Base-by-base conservation (phyloP, 805 yeast genomes). In the Cyberlindnera bimundalis region DNA sequence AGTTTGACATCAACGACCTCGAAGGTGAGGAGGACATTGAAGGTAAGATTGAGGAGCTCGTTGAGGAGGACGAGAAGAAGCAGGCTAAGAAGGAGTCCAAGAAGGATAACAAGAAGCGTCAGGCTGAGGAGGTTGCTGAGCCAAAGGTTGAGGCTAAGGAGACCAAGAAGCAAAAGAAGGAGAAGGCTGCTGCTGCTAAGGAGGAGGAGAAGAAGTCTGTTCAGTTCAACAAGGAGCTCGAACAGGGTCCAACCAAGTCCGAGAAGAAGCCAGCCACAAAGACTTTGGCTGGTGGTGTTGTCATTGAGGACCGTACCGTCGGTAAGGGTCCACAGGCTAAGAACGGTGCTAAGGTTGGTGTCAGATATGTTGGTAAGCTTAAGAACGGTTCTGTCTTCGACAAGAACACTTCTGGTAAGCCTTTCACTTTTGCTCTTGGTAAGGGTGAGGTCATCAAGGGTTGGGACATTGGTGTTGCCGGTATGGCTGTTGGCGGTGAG, bases 401-500 rank as follows among this genome's bases (percentile, higher is more conserved):
- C 77, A 90, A 91, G 68, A 93, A 93, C 81, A 88, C 96, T 55
- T 76, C 82, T 52, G 99, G 99, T 59, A 91, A 88, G 74, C 99
- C 99, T 60, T 93, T 93, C 67, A 68, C 70, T 51, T 93, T 93
- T 70, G 79, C 78, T 49, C 77, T 93, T 56, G 99, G 99, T 59
- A 85, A 84, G 66, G 99, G 98, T 62, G 99, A 93, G 71, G 97
- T 95, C 55, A 93, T 93, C 74, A 87, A 87, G 68, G 99, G 98
- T 52, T 93, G 96, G 87, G 99, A 93, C 64, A 77, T 91, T 60
- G 99, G 99, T 76, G 93, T 93, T 58, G 89, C 91, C 45, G 98
- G 98, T 64, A 90, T 93, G 97, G 81, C 95, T 43, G 95, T 87
- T 62, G 96, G 96, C 60, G 98, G 98, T 62, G 99, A 93, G 77